phyloP scores from a whole-genome alignment of 2,329 filamentous ascomycete genomes.

The Teratosphaeriaceae sp. region DNA sequence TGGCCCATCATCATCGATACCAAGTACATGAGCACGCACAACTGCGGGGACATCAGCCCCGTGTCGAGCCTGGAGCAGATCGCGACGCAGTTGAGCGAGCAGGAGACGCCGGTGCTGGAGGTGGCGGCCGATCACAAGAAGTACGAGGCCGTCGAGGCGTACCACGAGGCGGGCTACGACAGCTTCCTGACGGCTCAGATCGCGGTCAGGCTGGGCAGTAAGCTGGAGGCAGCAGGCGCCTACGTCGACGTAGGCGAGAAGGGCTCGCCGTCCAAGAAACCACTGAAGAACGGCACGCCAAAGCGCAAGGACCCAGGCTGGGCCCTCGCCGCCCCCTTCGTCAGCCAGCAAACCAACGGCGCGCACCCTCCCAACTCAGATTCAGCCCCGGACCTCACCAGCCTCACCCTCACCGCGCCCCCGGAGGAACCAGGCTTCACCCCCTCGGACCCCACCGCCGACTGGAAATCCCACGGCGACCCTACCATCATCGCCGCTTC shows the following conservation, averaged over 20 bases:
- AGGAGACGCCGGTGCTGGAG: slow-evolving; percentile 36
- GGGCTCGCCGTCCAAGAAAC: background rate
- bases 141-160: slow-evolving; percentile 34
- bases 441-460: slow-evolving; percentile 20
- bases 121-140: slow-evolving; percentile 32
- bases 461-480: slow-evolving; percentile 26
- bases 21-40: slow-evolving; percentile 56
- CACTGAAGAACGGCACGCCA: slow-evolving; percentile 8
- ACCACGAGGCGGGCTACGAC: slow-evolving; percentile 59
- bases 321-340: slow-evolving; percentile 2
- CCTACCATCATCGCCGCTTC: slow-evolving; percentile 18
- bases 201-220: slow-evolving; percentile 49
- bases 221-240: slow-evolving; percentile 39
- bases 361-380: background rate
- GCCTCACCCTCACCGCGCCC: slow-evolving; percentile 1
- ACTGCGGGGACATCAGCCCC: slow-evolving; percentile 47
- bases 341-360: background rate
- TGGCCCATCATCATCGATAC: slow-evolving; percentile 57
- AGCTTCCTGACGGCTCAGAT: slow-evolving; percentile 55
- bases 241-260: slow-evolving; percentile 18
- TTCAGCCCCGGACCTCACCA: background rate
- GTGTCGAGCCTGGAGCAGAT: slow-evolving; percentile 44
- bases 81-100: slow-evolving; percentile 33
- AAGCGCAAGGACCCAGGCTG: slow-evolving; percentile 6
- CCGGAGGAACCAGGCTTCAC: slow-evolving; percentile 15